phyloP scores from a whole-genome alignment of 495 filamentous ascomycete genomes.

The Patellaria atrata region DNA sequence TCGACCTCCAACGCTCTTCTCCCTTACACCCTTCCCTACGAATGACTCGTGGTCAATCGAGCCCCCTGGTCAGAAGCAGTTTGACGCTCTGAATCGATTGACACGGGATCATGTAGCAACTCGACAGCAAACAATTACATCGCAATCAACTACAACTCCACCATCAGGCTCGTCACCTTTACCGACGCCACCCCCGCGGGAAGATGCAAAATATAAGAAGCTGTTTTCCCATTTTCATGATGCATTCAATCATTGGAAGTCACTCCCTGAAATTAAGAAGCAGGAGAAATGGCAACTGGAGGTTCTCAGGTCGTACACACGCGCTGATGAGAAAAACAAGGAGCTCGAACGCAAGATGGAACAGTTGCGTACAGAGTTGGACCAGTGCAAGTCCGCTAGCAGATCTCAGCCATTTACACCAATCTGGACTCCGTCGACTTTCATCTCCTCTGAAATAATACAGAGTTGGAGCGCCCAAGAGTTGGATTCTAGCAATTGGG shows the following conservation, averaged over 20 bases:
- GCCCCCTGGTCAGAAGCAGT: conserved; percentile 54
- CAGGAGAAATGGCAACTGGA: conserved; percentile 66
- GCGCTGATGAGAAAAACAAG: conserved; percentile 51
- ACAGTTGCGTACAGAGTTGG: conserved; percentile 51
- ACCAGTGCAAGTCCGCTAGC: conserved; percentile 55
- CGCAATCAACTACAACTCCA: conserved; percentile 3
- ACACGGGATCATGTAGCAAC: conserved; percentile 34
- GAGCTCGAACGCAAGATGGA: conserved; percentile 47
- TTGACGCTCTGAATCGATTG: conserved; percentile 49
- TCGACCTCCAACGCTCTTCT: conserved; percentile 60
- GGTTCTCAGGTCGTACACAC: conserved; percentile 53
- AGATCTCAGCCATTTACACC: conserved; percentile 53
- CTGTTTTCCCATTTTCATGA: conserved; percentile 52
- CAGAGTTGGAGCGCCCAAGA: conserved; percentile 15
- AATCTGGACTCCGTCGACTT: conserved; percentile 36
- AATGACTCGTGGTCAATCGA: conserved; percentile 58
- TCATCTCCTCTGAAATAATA: conserved; percentile 33
- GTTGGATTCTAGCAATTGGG: conserved; percentile 31
- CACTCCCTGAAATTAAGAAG: conserved; percentile 38
- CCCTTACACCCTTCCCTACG: conserved; percentile 51
- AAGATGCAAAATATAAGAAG: conserved; percentile 34
- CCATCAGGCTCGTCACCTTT: conserved; percentile 12
- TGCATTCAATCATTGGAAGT: conserved; percentile 57
- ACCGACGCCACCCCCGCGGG: conserved; percentile 15
- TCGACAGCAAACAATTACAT: conserved; percentile 38